These are phyloP conservation scores for Eutrema japonicum DNA, from an alignment of 345 rosid species.

Conservation along the genomic window DNA sequence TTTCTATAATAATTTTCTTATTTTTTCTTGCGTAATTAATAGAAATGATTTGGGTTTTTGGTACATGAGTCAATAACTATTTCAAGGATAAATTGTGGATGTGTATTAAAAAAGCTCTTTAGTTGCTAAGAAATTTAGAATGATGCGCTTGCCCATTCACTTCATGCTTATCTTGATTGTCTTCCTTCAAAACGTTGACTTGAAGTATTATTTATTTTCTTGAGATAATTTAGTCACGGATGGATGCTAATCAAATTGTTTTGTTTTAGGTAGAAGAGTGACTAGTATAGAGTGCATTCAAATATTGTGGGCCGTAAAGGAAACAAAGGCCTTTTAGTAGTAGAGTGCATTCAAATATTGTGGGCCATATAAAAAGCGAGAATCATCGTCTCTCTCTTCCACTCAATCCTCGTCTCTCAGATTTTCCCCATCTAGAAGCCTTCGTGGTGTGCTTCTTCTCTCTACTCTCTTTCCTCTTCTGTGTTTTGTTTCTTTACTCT, in stretches of 20 bases:
- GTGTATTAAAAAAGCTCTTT: conserved; percentile 3
- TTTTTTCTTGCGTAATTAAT: neutral
- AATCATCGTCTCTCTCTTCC: neutral
- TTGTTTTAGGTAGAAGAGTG: too few relatives aligned
- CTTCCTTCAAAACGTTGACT: conserved; percentile 15
- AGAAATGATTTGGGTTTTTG: neutral
- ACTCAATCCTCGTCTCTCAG: conserved; percentile 26
- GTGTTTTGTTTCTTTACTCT: conserved; percentile 17
- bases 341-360: neutral
- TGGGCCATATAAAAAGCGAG: conserved; percentile 7
- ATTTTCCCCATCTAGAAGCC: conserved; percentile 21
- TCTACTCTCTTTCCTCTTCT: conserved; percentile 36
- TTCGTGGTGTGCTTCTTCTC: conserved; percentile 36
- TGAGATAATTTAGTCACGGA: neutral
- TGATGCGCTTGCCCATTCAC: conserved; percentile 30
- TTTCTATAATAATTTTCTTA: too few relatives aligned
- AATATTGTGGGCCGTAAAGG: too few relatives aligned
- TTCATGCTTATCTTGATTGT: conserved; percentile 26
- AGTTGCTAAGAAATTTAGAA: conserved; percentile 19
- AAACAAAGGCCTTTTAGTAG: too few relatives aligned
- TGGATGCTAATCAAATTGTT: neutral
- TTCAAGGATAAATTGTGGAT: neutral
- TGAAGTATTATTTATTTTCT: neutral
- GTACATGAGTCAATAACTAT: neutral
- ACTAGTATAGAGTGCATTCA: too few relatives aligned